These are phyloP conservation scores for Clitoria ternatea DNA, from an alignment of 306 rosid genomes.

Conservation along the genomic window DNA sequence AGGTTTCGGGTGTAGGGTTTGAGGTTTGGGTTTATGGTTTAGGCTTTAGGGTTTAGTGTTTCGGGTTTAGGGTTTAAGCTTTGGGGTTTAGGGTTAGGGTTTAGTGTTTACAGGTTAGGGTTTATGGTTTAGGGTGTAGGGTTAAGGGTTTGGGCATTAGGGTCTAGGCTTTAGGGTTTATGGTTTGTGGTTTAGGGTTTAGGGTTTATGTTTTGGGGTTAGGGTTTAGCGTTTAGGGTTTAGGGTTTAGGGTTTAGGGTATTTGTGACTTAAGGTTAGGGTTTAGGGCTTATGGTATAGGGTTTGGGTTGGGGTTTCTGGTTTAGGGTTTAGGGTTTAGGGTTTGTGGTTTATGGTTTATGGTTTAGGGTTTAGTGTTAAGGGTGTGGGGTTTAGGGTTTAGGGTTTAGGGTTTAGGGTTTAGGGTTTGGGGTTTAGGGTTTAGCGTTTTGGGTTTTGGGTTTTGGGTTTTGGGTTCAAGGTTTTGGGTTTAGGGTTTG, in stretches of 20 bases:
- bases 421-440: not conserved
- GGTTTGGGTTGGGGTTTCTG: not conserved
- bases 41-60: not conserved
- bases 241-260: no score
- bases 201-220: no score
- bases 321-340: not conserved
- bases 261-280: no score
- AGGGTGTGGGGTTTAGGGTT: not conserved
- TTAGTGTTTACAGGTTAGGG: not conserved
- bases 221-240: no score
- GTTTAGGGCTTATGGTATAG: no score
- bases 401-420: not conserved
- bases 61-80: not conserved
- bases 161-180: not conserved
- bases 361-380: not conserved
- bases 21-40: no score
- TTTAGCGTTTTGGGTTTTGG: not conserved
- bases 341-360: not conserved
- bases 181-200: not conserved
- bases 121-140: not conserved
- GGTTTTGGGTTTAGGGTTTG: no score
- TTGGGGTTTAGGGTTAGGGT: not conserved
- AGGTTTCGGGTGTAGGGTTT: not conserved
- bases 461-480: not conserved
- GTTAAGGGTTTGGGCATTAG: not conserved